Base-by-base conservation (phyloP, 805 yeast species). In the Cyberlindnera maclurae region DNA sequence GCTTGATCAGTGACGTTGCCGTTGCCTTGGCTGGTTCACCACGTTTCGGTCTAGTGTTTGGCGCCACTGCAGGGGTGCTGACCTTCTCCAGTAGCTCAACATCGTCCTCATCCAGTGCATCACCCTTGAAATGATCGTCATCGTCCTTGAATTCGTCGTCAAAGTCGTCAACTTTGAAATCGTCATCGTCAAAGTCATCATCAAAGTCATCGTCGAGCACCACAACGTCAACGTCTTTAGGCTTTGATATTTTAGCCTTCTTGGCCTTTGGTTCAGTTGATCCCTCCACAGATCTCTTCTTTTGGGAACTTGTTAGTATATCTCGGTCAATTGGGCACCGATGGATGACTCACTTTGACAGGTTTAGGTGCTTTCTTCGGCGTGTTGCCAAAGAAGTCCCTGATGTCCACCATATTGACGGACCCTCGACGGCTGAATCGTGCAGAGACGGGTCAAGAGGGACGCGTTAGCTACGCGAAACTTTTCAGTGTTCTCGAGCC, bases 331-430 rank as follows among this genome's bases (percentile, higher is more conserved):
- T 20, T 29, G 20, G 11, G 16, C 32, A 12, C 31, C 29, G 27
- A 16, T 16, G 26, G 17, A 31, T 20, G 24, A 20, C 24, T 20
- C 8, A 20, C 24, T 20, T 20, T 20, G 24, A 20, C 29, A 10
- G 29, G 15, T 10, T 13, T 13, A 7, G 29, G 15, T 27, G 29
- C 15, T 12, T 27, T 27, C 29, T 15, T 32, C 20, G 45, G 45
- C 31, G 31, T 41, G n/a, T 6, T 41, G 17, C 64, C 63, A 41
- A 67, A 66, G 51, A 64, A 67, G 36, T 64, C 65, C 18, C 63
- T 54, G 41, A 67, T 65, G 47, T 63, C 64, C 31, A 63, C 68
- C 69, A 62, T 63, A n/a, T n/a, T n/a, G 7, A 20, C 24, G 24
- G 24, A 8, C 8, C 24, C 24, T 5, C 24, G 8, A 8, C 8